phyloP scores from a whole-genome alignment of 2,329 filamentous ascomycete species.

The Coniochaeta sp. region DNA sequence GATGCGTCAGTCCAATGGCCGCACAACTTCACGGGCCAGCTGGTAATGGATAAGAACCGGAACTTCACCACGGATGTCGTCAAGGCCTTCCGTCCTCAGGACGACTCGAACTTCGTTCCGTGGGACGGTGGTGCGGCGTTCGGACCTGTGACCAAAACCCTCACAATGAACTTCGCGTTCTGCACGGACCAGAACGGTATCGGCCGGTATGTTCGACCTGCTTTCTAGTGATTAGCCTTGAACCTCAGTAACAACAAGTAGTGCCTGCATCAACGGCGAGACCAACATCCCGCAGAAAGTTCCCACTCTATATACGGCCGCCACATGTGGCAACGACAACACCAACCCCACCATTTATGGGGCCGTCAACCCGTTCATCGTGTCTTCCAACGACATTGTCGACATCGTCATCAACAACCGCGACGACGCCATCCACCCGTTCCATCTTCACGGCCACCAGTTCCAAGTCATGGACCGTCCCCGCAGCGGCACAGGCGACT shows the following conservation, averaged over 20 bases:
- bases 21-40: constrained; percentile 35
- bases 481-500: constrained; percentile 26
- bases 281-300: constrained; percentile 64
- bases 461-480: constrained; percentile 44
- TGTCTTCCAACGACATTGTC: constrained; percentile 29
- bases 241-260: constrained; percentile 7
- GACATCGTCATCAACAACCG: constrained; percentile 45
- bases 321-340: constrained; percentile 44
- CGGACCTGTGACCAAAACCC: constrained; percentile 45
- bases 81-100: constrained; percentile 41
- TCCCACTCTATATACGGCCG: constrained; percentile 63
- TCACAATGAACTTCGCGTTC: constrained; percentile 51
- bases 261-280: constrained; percentile 54
- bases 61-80: constrained; percentile 23
- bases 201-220: constrained; percentile 38
- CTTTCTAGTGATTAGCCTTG: background rate
- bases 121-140: constrained; percentile 42
- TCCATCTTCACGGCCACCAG: constrained; percentile 49
- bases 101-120: constrained; percentile 55
- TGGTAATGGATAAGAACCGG: constrained; percentile 29
- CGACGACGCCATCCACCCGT: constrained; percentile 39
- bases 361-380: constrained; percentile 32
- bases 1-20: constrained; percentile 20
- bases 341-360: constrained; percentile 35
- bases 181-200: constrained; percentile 54